A percentile compares a stretch with the other conserved stretches of the same genome.
Evolutionary conservation across 305 asterid species (phyloP).

Genomic region (Fraxinus dipetala): DNA sequence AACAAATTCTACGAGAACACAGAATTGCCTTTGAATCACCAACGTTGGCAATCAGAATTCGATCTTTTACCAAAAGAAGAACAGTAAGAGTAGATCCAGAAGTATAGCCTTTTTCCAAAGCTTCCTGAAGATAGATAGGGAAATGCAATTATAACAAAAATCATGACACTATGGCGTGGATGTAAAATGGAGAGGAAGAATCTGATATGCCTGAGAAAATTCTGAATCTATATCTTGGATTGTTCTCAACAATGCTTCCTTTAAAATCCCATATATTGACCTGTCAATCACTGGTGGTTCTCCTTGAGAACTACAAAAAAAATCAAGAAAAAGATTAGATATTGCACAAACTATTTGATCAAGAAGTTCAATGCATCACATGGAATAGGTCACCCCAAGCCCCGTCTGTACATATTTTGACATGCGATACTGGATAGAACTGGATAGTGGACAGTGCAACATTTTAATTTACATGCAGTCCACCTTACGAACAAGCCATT

Average conservation of each 20-base stretch:
- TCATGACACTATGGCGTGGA: constrained; percentile 13
- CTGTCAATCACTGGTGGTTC: constrained; percentile 23
- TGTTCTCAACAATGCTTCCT: constrained; percentile 58
- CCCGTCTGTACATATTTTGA: background rate
- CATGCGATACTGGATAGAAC: background rate
- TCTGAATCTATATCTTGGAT: constrained; percentile 66
- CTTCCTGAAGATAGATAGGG: constrained; percentile 46
- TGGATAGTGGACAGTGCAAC: background rate
- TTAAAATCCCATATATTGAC: constrained; percentile 36
- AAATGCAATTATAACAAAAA: constrained; percentile 18
- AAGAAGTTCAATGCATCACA: background rate
- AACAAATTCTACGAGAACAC: constrained; percentile 39
- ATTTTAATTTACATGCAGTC: background rate
- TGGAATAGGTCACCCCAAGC: background rate
- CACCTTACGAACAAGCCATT: background rate
- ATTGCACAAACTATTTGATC: background rate
- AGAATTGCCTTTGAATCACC: constrained; percentile 78
- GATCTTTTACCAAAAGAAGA: constrained; percentile 44
- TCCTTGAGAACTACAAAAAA: constrained; percentile 30
- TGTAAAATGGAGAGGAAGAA: constrained; percentile 7
- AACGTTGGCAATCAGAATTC: constrained; percentile 49
- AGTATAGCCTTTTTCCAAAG: constrained; percentile 41
- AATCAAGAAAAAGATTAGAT: background rate
- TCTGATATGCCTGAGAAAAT: constrained; percentile 45
- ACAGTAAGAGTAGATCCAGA: constrained; percentile 62